Evolutionary conservation across 2,329 filamentous ascomycete genomes (phyloP).

Genomic region (Nigrospora sphaerica): DNA sequence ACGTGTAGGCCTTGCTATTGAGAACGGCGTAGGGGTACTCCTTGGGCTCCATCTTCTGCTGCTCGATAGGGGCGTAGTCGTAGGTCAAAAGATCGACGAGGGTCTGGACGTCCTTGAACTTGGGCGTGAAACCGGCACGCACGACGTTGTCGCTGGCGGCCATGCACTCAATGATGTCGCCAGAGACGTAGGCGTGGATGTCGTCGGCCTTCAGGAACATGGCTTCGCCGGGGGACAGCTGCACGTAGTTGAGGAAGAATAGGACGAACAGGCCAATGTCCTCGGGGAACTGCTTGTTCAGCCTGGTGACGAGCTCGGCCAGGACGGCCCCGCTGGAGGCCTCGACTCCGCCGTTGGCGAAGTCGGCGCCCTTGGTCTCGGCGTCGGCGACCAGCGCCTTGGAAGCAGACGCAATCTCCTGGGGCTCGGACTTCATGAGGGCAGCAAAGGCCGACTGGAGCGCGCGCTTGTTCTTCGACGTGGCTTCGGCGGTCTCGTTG

Average conservation of each 20-base stretch:
- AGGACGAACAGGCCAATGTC: conserved; percentile 93
- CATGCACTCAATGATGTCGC: conserved; percentile 99
- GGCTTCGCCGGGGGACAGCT: conserved; percentile 79
- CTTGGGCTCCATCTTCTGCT: conserved; percentile 84
- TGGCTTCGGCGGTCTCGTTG: conserved; percentile 26
- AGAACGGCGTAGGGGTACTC: conserved; percentile 83
- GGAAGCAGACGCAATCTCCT: conserved; percentile 57
- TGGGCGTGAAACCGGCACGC: conserved; percentile 92
- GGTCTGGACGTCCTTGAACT: conserved; percentile 93
- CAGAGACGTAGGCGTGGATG: conserved; percentile 89
- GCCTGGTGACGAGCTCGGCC: conserved; percentile 66
- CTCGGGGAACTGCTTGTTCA: conserved; percentile 76
- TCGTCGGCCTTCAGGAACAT: conserved; percentile 96
- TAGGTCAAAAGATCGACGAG: conserved; percentile 91
- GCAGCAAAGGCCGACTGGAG: conserved; percentile 69
- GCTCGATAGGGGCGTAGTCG: conserved; percentile 84
- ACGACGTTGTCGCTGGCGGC: conserved; percentile 98
- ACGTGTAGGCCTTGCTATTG: conserved; percentile 75
- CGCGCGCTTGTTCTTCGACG: conserved; percentile 64
- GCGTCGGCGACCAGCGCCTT: conserved; percentile 66
- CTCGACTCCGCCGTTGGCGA: conserved; percentile 66
- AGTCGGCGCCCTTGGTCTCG: conserved; percentile 59
- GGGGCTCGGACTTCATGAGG: conserved; percentile 70
- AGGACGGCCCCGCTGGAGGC: conserved; percentile 64
- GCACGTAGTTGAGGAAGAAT: conserved; percentile 96